These are phyloP conservation scores for Rubia balearica DNA, from an alignment of 305 asterid genomes.

Conservation along the genomic window DNA sequence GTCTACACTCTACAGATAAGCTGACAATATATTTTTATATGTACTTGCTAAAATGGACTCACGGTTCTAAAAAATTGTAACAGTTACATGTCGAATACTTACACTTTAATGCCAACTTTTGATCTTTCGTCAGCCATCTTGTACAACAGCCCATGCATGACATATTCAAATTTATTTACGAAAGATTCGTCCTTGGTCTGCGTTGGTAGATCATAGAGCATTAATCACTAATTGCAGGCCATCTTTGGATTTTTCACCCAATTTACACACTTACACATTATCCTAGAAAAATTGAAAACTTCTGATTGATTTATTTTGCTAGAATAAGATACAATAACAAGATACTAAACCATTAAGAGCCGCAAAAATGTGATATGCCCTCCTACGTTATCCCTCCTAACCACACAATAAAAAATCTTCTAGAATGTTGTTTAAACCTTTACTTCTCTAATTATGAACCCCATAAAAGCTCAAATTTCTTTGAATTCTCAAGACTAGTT, in stretches of 20 bases:
- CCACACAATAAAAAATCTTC: not conserved
- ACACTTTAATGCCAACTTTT: conserved; percentile 35
- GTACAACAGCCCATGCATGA: conserved; percentile 81
- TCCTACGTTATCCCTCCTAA: not conserved
- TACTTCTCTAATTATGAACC: not conserved
- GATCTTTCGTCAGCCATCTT: conserved; percentile 63
- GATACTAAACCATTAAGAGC: not conserved
- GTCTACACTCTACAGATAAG: not conserved
- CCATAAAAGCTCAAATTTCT: too few species aligned
- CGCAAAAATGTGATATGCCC: not conserved
- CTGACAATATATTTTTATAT: too few species aligned
- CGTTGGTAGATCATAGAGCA: conserved; percentile 12
- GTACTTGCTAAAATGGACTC: not conserved
- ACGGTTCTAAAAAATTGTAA: not conserved
- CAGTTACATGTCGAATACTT: conserved; percentile 20
- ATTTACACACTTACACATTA: not conserved
- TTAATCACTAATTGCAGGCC: not conserved
- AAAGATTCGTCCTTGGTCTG: conserved; percentile 64
- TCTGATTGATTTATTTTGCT: not conserved
- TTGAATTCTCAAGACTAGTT: too few species aligned
- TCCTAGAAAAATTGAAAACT: not conserved
- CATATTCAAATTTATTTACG: conserved; percentile 85
- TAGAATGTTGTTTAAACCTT: not conserved
- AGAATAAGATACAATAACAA: not conserved
- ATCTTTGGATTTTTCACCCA: not conserved